Evolutionary conservation across 2,329 filamentous ascomycete species (phyloP).

Genomic region (Phialocephala sp.): DNA sequence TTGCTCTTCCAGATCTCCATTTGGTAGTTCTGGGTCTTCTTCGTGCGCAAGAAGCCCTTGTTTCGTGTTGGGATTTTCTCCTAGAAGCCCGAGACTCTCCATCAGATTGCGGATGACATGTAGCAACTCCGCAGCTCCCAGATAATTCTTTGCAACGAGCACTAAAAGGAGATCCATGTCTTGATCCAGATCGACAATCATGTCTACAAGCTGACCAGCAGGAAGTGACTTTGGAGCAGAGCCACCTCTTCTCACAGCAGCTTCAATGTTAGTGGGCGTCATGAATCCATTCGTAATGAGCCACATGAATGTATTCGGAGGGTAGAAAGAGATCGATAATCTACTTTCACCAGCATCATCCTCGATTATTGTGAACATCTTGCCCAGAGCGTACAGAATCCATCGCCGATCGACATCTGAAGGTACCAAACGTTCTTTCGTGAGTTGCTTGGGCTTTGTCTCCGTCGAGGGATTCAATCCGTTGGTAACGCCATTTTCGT

Average conservation of each 20-base stretch:
- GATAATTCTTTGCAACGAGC: conserved; percentile 68
- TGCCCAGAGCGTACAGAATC: conserved; percentile 59
- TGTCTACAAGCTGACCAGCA: conserved; percentile 65
- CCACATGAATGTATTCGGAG: conserved; percentile 60
- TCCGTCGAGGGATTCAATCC: conserved; percentile 17
- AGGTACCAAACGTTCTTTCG: conserved; percentile 51
- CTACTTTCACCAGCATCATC: conserved; percentile 24
- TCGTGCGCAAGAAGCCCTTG: conserved; percentile 39
- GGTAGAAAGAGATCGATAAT: conserved; percentile 51
- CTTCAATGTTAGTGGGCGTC: conserved; percentile 62
- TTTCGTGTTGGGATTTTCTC: conserved; percentile 33
- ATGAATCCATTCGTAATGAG: conserved; percentile 65
- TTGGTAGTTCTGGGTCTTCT: conserved; percentile 23
- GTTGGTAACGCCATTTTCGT: conserved; percentile 14
- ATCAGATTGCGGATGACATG: conserved; percentile 70
- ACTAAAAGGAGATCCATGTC: conserved; percentile 70
- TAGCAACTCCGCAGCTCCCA: conserved; percentile 70
- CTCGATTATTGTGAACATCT: conserved; percentile 49
- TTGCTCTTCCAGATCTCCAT: conserved; percentile 45
- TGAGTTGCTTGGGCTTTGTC: conserved; percentile 25
- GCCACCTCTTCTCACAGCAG: conserved; percentile 58
- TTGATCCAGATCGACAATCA: conserved; percentile 69
- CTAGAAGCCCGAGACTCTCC: conserved; percentile 67
- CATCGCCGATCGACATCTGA: conserved; percentile 67
- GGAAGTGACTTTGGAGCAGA: conserved; percentile 48